phyloP scores from a whole-genome alignment of 2,329 filamentous ascomycete species.

The Curvularia sp. region DNA sequence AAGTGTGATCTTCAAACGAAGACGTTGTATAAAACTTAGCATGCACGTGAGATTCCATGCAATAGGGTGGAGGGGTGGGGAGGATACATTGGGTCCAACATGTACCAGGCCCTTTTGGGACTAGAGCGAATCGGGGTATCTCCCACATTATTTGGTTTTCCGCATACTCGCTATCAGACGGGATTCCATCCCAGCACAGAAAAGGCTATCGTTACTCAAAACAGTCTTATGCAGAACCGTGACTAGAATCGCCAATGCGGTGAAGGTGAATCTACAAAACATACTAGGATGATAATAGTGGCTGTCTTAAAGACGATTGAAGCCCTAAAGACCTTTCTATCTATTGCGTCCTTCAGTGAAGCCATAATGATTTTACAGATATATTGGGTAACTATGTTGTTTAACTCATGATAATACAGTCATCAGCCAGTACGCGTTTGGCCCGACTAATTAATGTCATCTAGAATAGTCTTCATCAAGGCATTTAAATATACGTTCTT shows the following conservation, averaged over 20 bases:
- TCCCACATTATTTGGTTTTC: not conserved
- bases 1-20: not conserved
- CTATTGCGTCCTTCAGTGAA: no score
- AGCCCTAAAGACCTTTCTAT: not conserved
- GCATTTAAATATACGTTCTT: no score
- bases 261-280: no score
- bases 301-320: not conserved
- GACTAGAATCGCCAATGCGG: not conserved
- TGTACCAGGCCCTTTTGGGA: slow-evolving; percentile 9
- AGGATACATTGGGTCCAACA: slow-evolving; percentile 14
- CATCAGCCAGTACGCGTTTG: no score
- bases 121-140: not conserved
- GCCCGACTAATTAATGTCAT: no score
- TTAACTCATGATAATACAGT: no score
- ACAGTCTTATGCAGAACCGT: not conserved
- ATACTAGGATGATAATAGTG: not conserved
- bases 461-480: no score
- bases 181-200: no score
- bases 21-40: slow-evolving; percentile 10
- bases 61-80: slow-evolving; percentile 18
- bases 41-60: slow-evolving; percentile 20
- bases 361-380: no score
- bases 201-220: no score
- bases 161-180: not conserved
- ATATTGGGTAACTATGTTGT: not conserved